Conservation (phyloP, 331 rosid genomes). For the Telfairia occidentalis region DNA sequence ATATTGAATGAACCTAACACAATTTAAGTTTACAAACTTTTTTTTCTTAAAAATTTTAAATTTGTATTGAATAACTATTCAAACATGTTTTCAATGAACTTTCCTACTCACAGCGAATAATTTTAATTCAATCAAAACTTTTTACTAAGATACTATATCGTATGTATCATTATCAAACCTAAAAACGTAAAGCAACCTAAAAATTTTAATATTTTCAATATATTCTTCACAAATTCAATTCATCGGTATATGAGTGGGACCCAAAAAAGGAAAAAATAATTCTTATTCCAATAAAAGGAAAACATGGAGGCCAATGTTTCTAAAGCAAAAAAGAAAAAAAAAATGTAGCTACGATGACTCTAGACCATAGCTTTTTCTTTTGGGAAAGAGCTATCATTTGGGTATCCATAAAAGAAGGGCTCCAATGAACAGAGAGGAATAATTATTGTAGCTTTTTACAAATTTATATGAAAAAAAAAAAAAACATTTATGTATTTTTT, state of each 20-base stretch:
- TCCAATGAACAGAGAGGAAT: not conserved
- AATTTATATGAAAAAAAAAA: not conserved
- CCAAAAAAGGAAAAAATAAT: not conserved
- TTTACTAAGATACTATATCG: no score
- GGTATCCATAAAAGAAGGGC: slow-evolving; percentile 7
- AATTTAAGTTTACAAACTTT: no score
- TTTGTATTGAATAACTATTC: no score
- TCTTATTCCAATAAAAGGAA: not conserved
- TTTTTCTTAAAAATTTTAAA: no score
- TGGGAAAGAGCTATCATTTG: not conserved
- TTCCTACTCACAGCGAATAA: no score
- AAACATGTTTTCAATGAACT: no score
- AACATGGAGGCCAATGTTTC: not conserved
- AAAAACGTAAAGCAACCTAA: no score
- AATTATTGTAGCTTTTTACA: not conserved
- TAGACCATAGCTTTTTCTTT: slow-evolving; percentile 8
- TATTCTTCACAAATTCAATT: no score
- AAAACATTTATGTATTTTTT: not conserved
- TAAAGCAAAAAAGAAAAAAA: not conserved
- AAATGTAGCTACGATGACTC: not conserved
- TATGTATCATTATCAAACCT: no score
- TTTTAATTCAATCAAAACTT: no score
- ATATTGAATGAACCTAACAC: no score
- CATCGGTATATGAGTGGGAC: not conserved
- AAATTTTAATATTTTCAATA: no score